Evolutionary conservation across 148 eudicot genomes (phyloP), one percentile per base, ranked within the genome.

Genomic region (Silene uniflora): DNA sequence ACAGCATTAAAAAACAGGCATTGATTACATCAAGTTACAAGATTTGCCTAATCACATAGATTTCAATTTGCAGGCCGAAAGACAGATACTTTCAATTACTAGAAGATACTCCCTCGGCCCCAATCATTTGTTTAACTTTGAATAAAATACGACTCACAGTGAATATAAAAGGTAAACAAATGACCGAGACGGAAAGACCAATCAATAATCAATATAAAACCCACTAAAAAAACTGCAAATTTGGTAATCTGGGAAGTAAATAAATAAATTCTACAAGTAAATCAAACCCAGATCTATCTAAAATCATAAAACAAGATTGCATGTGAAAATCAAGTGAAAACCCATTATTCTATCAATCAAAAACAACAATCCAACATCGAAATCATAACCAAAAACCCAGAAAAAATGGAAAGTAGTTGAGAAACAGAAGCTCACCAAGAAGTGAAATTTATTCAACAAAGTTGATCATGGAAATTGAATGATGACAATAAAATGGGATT

Each of bases 201-300:
- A 39, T 39, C 44, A 46, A 24, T 58, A 46, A 19, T 25, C 52
- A 68, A 62, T 39, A 39, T 0, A 42, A 18, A 77, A 67, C 17
- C 66, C 65, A 75, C 13, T n/a, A 58, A 42, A 39, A 69, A 24
- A 56, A 35, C 69, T 62, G 23, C 64, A 68, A 25, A 39, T 74
- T 44, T 14, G 55, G 63, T 67, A 63, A 56, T 14, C 47, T n/a
- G 29, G 12, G 1, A 39, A 67, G 10, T 5, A 29, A 32, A 71
- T 9, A 47, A 64, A 78, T 21, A 63, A 61, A 19, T 39, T 39
- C 44, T 39, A 72, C 58, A 77, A 69, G 23, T 62, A 49, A 55
- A 80, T 56, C 4, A 71, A 42, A 18, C 44, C 22, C 73, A 81
- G 83, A 81, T 81, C 83, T 80, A 61, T 10, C 56, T 8, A 54